Evolutionary conservation across 768 basidiomycete genomes (phyloP), one percentile per base, ranked within the genome.

Genomic region (Cytidiella melzeri): DNA sequence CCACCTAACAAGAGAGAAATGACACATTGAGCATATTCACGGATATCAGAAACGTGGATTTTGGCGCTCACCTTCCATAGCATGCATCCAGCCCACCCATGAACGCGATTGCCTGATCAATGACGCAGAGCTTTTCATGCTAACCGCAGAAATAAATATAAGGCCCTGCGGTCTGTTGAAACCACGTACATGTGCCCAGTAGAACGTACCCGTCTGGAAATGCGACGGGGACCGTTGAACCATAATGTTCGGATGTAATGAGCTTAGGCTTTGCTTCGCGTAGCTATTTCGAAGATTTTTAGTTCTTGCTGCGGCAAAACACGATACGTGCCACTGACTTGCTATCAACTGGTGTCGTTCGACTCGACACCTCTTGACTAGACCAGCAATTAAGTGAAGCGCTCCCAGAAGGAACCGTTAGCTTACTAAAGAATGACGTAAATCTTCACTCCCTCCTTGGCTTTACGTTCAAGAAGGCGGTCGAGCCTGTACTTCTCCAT

Each of bases 51-150:
- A 43, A 40, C 38, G n/a, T 18, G 36, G 4, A 23, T 24, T 18
- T 23, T 48, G 19, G 18, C 3, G 27, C 56, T 1, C 53, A 84
- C 80, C 91, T 76, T 60, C 92, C 92, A 57, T 93, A 96, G 64
- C 90, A 95, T 27, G 95, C 75, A 66, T 99, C 96, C 38, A 99
- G 68, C 2, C 96, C 96, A 15, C 96, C 96, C 91, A 92, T 96
- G 69, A 98, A 99, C 0, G 90, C 94, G 55, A 98, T 96, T 1
- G 92, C 82, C 63, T 96, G 89, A 63, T 99, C 96, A 53, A 99
- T 89, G 12, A 97, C 92, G 61, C 95, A 98, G 54, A 99, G 63
- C 63, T 99, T 99, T 73, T 99, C 96, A 66, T 98, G 96, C 91
- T 94, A 50, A 9, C 51, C 21, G 39, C 2, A 11, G 36, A 46